Conservation (phyloP, 768 basidiomycete species). For the Galerina sulciceps region DNA sequence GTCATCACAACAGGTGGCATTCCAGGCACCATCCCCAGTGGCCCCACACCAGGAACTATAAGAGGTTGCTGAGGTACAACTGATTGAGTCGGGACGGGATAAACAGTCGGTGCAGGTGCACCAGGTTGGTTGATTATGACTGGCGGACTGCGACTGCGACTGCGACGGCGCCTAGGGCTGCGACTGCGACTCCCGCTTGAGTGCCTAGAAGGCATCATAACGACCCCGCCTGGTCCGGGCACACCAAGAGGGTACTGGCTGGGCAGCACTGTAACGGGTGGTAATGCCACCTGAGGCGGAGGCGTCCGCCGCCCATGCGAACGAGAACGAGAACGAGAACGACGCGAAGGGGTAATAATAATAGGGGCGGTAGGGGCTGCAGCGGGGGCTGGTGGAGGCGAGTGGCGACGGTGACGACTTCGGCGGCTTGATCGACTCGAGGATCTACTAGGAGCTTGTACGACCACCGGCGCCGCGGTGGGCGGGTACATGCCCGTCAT, state of each 20-base stretch:
- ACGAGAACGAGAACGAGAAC: constrained; percentile 23
- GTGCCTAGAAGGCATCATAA: constrained; percentile 20
- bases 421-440: constrained; percentile 19
- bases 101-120: constrained; percentile 10
- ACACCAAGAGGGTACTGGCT: constrained; percentile 7
- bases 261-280: constrained; percentile 20
- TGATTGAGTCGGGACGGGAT: constrained; percentile 13
- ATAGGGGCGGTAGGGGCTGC: constrained; percentile 17
- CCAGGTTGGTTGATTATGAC: constrained; percentile 15
- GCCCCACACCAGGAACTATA: constrained; percentile 11
- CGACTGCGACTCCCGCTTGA: constrained; percentile 12
- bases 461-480: constrained; percentile 12
- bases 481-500: constrained; percentile 18
- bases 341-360: constrained; percentile 22
- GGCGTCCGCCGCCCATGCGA: constrained; percentile 20
- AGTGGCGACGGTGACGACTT: constrained; percentile 14
- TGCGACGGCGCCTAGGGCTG: not conserved
- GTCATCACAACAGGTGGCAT: not conserved
- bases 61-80: constrained; percentile 10
- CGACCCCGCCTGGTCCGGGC: constrained; percentile 9
- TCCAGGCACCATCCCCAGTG: constrained; percentile 5
- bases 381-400: constrained; percentile 12
- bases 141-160: constrained; percentile 16
- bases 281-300: constrained; percentile 11
- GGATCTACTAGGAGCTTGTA: constrained; percentile 16